Percentiles rank a stretch among this genome's conserved stretches.
Evolutionary conservation across 2,329 filamentous ascomycete species (phyloP).

Genomic region (Calonectria pauciramosa): DNA sequence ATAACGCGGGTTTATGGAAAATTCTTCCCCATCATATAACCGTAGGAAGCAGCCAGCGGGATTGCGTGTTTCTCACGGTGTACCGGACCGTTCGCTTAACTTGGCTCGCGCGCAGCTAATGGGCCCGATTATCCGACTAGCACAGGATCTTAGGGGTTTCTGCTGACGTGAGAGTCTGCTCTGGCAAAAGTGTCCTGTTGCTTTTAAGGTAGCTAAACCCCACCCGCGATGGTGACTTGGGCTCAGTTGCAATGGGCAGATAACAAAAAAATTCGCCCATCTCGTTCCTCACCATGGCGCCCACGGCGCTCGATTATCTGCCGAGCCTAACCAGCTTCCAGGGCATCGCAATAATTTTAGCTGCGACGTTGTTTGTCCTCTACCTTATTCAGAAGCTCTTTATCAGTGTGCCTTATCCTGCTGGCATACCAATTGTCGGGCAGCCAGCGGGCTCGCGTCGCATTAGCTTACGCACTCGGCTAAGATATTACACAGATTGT

Average conservation of each 20-base stretch:
- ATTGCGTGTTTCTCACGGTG: not conserved
- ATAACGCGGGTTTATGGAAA: not conserved
- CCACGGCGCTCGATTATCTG: not conserved
- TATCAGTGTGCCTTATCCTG: conserved; percentile 41
- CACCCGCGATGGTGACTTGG: not conserved
- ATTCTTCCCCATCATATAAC: not conserved
- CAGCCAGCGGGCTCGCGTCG: conserved; percentile 42
- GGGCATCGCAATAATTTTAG: not conserved
- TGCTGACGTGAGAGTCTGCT: not conserved
- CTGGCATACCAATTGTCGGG: conserved; percentile 42
- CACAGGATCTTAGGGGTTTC: not conserved
- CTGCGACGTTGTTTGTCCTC: not conserved
- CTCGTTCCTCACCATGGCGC: not conserved
- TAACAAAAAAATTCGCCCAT: not conserved
- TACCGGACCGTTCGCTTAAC: not conserved
- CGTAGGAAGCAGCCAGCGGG: not conserved
- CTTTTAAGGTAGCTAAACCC: not conserved
- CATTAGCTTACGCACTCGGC: conserved; percentile 49
- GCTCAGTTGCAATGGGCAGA: not conserved
- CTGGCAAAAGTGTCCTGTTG: not conserved
- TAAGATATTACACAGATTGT: conserved; percentile 49
- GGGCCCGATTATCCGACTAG: not conserved
- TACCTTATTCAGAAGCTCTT: conserved; percentile 7
- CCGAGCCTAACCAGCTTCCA: not conserved
- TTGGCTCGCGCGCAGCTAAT: not conserved